Conservation (phyloP, 208 protist species). For the Crithidia brevicula region DNA sequence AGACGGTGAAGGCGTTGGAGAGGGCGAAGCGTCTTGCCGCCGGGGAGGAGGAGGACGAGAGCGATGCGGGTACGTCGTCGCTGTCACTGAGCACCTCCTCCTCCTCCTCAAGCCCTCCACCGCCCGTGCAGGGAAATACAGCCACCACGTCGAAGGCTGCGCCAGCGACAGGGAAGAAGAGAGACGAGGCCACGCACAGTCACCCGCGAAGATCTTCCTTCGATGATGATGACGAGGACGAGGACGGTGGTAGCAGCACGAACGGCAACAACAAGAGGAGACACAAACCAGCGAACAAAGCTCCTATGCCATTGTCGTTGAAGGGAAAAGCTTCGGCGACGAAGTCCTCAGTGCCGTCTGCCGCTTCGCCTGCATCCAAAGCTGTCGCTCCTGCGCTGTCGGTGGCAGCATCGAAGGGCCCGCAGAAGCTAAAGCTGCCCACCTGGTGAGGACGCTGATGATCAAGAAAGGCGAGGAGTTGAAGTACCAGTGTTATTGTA, state of each 20-base stretch:
- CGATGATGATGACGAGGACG: conserved; percentile 40
- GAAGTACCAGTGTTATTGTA: no score
- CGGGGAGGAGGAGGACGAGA: not conserved
- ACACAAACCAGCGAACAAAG: not conserved
- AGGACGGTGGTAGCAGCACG: not conserved
- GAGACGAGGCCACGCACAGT: not conserved
- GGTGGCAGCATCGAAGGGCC: not conserved
- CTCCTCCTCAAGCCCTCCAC: not conserved
- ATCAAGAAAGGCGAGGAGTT: no score
- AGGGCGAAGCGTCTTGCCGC: not conserved
- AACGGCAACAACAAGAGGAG: not conserved
- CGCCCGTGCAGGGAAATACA: not conserved
- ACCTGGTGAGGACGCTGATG: conserved; percentile 38
- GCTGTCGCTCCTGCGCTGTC: not conserved
- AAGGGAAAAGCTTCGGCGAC: not conserved
- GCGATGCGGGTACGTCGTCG: conserved; percentile 23
- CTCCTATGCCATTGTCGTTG: not conserved
- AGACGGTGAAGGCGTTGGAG: not conserved
- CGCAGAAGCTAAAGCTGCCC: conserved; percentile 33
- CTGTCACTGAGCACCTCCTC: conserved; percentile 22
- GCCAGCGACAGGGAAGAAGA: not conserved
- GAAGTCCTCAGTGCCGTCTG: not conserved
- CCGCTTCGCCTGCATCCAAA: not conserved
- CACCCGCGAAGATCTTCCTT: conserved; percentile 36
- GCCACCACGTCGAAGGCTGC: not conserved